Conservation (phyloP, 352 stramenopile genomes). For the Pseudoperonospora humuli region DNA sequence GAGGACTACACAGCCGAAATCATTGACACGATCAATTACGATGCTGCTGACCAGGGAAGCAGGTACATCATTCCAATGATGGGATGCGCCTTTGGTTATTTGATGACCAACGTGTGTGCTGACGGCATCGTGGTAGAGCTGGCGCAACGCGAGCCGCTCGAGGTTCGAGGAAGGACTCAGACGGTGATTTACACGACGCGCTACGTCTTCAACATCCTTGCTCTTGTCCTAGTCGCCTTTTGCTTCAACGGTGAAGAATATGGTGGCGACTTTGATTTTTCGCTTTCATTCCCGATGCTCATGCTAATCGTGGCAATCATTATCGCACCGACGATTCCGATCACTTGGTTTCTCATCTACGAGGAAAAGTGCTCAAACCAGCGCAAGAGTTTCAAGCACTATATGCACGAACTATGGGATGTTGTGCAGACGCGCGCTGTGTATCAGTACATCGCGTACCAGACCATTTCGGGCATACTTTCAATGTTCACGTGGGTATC, state of each 20-base stretch:
- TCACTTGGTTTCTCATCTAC: constrained; percentile 39
- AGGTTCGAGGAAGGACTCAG: constrained; percentile 37
- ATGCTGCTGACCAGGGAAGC: constrained; percentile 23
- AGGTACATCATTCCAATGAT: constrained; percentile 43
- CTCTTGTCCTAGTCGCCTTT: constrained; percentile 32
- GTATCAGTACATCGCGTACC: constrained; percentile 44
- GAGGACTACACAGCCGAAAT: constrained; percentile 37
- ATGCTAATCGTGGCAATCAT: constrained; percentile 33
- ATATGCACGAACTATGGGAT: constrained; percentile 43
- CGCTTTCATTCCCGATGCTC: constrained; percentile 32
- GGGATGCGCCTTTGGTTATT: constrained; percentile 34
- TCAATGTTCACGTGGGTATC: constrained; percentile 30
- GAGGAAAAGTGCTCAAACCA: constrained; percentile 23
- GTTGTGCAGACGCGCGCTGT: constrained; percentile 37
- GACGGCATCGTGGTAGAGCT: constrained; percentile 45
- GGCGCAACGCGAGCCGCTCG: constrained; percentile 37
- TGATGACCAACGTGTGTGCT: constrained; percentile 40
- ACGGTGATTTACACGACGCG: constrained; percentile 45
- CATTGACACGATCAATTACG: constrained; percentile 29
- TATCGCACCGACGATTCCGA: constrained; percentile 23
- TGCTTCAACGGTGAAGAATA: constrained; percentile 46
- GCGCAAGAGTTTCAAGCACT: constrained; percentile 31
- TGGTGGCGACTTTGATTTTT: constrained; percentile 40
- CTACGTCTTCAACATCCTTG: constrained; percentile 28
- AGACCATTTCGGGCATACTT: constrained; percentile 37